Evolutionary conservation across 2,329 filamentous ascomycete species (phyloP).

Genomic region (Penicillium sp.): DNA sequence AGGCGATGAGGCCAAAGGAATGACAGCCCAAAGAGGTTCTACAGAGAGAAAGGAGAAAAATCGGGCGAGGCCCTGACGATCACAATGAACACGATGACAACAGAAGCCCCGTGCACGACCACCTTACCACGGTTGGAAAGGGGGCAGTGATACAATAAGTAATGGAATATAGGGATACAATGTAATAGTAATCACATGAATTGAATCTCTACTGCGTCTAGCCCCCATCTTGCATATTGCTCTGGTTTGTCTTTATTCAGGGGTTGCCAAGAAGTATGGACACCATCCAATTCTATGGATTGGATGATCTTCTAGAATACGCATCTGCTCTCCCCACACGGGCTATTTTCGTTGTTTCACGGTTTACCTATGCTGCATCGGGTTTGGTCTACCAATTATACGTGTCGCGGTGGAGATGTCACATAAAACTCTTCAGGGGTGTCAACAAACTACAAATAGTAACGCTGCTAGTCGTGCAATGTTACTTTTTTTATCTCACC

Average conservation of each 20-base stretch:
- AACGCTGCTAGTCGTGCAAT: not conserved
- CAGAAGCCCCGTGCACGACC: conserved; percentile 15
- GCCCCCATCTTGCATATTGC: not conserved
- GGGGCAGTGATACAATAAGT: not conserved
- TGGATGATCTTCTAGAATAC: conserved; percentile 1
- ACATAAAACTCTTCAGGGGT: not conserved
- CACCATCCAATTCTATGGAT: not conserved
- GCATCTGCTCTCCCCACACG: conserved; percentile 3
- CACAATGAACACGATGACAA: conserved; percentile 18
- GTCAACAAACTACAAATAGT: not conserved
- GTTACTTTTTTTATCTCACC: not conserved
- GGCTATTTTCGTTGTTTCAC: conserved; percentile 2
- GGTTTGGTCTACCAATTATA: conserved; percentile 1
- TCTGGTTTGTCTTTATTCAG: not conserved
- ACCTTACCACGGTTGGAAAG: not conserved
- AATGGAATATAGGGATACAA: not conserved
- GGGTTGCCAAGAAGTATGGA: conserved; percentile 1
- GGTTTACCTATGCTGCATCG: not conserved
- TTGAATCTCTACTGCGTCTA: not conserved
- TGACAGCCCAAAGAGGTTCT: conserved; percentile 24
- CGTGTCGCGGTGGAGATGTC: not conserved
- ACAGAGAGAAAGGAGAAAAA: conserved; percentile 17
- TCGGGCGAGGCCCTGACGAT: conserved; percentile 27
- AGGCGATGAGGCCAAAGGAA: conserved; percentile 24
- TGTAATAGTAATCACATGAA: not conserved